Conservation (phyloP, 176 grass and related monocot species). For the Otatea glauca region DNA sequence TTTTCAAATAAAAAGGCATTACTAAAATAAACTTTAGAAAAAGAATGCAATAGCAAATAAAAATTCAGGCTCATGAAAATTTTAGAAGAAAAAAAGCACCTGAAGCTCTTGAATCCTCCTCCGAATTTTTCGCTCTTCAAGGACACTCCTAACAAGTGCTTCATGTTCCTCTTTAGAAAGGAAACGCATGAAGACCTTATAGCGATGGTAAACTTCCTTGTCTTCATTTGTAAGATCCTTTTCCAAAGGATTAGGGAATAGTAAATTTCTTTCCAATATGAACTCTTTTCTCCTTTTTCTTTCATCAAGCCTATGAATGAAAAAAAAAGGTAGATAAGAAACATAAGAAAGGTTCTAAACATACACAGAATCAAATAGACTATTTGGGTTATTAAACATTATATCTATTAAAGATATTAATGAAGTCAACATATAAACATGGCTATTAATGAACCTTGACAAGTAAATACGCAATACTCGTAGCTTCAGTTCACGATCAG, state of each 20-base stretch:
- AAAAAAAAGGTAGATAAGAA: not conserved
- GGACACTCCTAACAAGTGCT: slow-evolving; percentile 68
- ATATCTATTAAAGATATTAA: not conserved
- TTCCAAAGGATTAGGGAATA: slow-evolving; percentile 85
- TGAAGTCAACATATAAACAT: not conserved
- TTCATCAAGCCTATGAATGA: slow-evolving; percentile 82
- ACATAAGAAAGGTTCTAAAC: slow-evolving; percentile 12
- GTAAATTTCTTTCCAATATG: slow-evolving; percentile 95
- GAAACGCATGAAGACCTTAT: slow-evolving; percentile 95
- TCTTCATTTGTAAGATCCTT: slow-evolving; percentile 88
- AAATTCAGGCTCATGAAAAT: not conserved
- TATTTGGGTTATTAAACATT: slow-evolving; percentile 25
- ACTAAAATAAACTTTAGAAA: not conserved
- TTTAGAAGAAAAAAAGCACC: slow-evolving; percentile 43
- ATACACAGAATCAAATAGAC: not conserved
- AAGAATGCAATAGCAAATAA: not conserved
- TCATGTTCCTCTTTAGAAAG: slow-evolving; percentile 91
- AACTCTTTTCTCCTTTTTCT: slow-evolving; percentile 99
- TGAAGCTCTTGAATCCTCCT: slow-evolving; percentile 95
- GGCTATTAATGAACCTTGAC: slow-evolving; percentile 66
- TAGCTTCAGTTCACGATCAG: slow-evolving; percentile 87
- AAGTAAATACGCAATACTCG: slow-evolving; percentile 84
- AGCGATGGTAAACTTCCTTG: slow-evolving; percentile 82
- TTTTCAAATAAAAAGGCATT: not conserved
- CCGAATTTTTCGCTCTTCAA: slow-evolving; percentile 84